phyloP scores from a whole-genome alignment of 495 filamentous ascomycete species.

The Achaetomiella virescens region DNA sequence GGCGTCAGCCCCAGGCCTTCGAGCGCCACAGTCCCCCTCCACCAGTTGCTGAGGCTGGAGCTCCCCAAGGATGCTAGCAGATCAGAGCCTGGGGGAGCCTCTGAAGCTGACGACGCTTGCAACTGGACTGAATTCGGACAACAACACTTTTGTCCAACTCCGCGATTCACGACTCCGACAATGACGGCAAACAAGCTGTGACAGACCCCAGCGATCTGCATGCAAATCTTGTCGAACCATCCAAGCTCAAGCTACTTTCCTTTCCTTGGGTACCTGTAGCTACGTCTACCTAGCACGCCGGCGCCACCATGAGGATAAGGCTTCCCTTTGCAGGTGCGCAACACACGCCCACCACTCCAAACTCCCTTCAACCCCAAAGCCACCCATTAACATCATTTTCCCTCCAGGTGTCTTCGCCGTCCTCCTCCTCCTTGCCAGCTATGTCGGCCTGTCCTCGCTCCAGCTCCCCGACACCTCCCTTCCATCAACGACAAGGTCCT shows the following conservation, averaged over 20 bases:
- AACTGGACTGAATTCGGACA: not conserved
- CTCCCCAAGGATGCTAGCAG: not conserved
- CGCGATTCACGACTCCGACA: not conserved
- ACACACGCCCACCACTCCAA: not conserved
- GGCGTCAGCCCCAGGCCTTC: not conserved
- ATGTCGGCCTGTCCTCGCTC: slow-evolving; percentile 64
- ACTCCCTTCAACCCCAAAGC: not conserved
- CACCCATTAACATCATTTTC: slow-evolving; percentile 2
- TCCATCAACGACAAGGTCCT: slow-evolving; percentile 79
- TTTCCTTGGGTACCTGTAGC: not conserved
- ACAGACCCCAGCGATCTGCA: not conserved
- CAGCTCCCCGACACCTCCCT: slow-evolving; percentile 39
- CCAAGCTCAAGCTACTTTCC: not conserved
- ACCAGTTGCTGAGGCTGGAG: slow-evolving; percentile 4
- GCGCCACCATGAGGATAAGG: slow-evolving; percentile 56
- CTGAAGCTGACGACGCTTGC: not conserved
- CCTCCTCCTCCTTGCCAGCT: slow-evolving; percentile 68
- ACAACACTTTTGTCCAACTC: not conserved
- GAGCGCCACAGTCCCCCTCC: not conserved
- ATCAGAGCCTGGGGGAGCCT: not conserved
- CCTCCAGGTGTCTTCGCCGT: slow-evolving; percentile 65
- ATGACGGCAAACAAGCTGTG: not conserved
- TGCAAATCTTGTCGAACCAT: not conserved
- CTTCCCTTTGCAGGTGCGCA: slow-evolving; percentile 65
- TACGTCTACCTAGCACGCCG: not conserved